These are phyloP conservation scores for Jatropha multifida DNA, from an alignment of 441 rosid species.

Conservation along the genomic window DNA sequence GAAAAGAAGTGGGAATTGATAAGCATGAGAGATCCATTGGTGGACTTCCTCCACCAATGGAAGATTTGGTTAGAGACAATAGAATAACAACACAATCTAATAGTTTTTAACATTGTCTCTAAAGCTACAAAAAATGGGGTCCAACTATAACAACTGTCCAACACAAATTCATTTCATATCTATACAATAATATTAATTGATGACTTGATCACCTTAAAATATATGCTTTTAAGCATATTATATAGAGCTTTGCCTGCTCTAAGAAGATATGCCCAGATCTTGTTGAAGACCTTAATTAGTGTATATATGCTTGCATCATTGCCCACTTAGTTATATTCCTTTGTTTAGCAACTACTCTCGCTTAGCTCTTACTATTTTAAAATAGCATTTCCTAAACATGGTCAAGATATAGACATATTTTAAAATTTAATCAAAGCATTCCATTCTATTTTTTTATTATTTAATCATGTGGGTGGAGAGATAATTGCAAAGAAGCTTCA, in stretches of 20 bases:
- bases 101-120: conserved; percentile 39
- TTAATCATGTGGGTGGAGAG: conserved; percentile 39
- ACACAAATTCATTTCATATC: conserved; percentile 39
- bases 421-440: neutral
- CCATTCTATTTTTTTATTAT: neutral
- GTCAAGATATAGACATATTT: conserved; percentile 44
- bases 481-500: conserved; percentile 51
- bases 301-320: conserved; percentile 67
- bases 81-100: conserved; percentile 45
- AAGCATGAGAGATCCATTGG: conserved; percentile 47
- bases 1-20: conserved; percentile 41
- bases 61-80: conserved; percentile 37
- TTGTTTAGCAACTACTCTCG: conserved; percentile 50
- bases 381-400: conserved; percentile 36
- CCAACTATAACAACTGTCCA: conserved; percentile 56
- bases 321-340: conserved; percentile 68
- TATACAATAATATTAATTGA: conserved; percentile 36
- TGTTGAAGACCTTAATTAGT: conserved; percentile 50
- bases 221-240: conserved; percentile 49
- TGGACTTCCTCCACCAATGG: conserved; percentile 35
- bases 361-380: conserved; percentile 27
- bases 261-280: conserved; percentile 85
- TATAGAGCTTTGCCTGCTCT: conserved; percentile 48
- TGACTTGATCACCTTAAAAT: conserved; percentile 61
- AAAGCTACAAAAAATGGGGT: conserved; percentile 41